Evolutionary conservation across 768 basidiomycete genomes (phyloP), one percentile per base, ranked within the genome.

Genomic region (Thelephora aurantiotincta): DNA sequence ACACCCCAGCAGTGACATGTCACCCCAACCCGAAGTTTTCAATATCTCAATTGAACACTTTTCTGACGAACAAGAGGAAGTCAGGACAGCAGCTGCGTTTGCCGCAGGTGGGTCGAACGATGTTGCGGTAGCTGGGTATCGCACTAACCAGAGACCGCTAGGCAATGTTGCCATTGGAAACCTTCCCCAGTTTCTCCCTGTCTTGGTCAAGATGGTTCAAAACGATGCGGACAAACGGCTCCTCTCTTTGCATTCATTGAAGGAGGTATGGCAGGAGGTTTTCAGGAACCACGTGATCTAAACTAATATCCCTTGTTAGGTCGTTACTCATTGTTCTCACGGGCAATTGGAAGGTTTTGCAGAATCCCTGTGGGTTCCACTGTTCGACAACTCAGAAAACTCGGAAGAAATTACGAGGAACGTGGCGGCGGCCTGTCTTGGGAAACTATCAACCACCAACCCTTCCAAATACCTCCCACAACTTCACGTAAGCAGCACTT

Each of bases 141-240:
- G 22, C 16, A 34, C 11, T 50, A 20, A 5, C 22, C 13, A 23
- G 33, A 23, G 20, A 9, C 2, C 36, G 19, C n/a, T 30, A 85
- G 92, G 93, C 34, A 98, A 97, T 60, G 87, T 99, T 44, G 88
- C 93, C 11, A 93, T 97, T 35, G 96, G 96, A 4, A 94, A 90
- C 56, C 69, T 93, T 19, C 77, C 79, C 11, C 76, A 81, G 56
- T 96, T 91, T 74, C 70, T 98, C 3, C 90, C 91, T 22, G 70
- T 71, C 5, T 84, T 98, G 52, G 75, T 96, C 54, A 80, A 80
- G 55, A 73, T 88, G 54, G 72, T 84, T 38, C 73, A 88, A 63
- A 74, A 68, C 11, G 80, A 91, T 58, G 71, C 76, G 9, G 79
- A 82, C 64, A 90, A 82, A 57, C 77, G 91, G 9, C 63, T 98